These are phyloP conservation scores for Anastatica hierochuntica DNA, from an alignment of 345 rosid genomes.

Conservation along the genomic window DNA sequence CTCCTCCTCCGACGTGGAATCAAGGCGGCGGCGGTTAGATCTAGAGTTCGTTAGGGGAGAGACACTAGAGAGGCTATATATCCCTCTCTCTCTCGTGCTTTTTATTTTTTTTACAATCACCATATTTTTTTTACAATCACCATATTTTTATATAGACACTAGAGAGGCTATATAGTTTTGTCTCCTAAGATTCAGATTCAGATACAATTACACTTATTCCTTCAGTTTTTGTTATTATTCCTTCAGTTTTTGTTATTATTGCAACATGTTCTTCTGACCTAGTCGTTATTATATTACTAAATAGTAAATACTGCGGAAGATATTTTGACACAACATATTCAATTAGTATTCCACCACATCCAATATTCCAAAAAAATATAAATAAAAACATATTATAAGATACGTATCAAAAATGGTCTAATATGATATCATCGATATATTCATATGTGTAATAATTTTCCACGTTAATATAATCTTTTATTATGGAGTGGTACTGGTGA, in stretches of 20 bases:
- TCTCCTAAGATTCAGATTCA: no score
- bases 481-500: slow-evolving; percentile 1
- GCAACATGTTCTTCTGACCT: slow-evolving; percentile 6
- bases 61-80: no score
- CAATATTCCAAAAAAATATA: not conserved
- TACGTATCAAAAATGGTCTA: slow-evolving; percentile 14
- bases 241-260: no score
- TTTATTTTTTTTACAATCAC: no score
- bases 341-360: slow-evolving; percentile 2
- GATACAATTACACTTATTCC: not conserved
- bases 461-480: slow-evolving; percentile 5
- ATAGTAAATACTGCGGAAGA: slow-evolving; percentile 7
- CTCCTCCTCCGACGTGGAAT: no score
- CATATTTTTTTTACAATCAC: no score
- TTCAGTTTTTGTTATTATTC: no score
- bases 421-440: not conserved
- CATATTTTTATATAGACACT: no score
- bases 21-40: no score
- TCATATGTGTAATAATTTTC: slow-evolving; percentile 7
- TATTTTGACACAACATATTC: slow-evolving; percentile 18
- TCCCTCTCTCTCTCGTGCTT: no score
- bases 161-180: no score
- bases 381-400: slow-evolving; percentile 5
- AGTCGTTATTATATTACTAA: not conserved
- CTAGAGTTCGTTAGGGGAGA: no score